Evolutionary conservation across 2,329 filamentous ascomycete species (phyloP), one percentile per base, ranked within the genome.

Genomic region (Mycosphaerella arachidis): DNA sequence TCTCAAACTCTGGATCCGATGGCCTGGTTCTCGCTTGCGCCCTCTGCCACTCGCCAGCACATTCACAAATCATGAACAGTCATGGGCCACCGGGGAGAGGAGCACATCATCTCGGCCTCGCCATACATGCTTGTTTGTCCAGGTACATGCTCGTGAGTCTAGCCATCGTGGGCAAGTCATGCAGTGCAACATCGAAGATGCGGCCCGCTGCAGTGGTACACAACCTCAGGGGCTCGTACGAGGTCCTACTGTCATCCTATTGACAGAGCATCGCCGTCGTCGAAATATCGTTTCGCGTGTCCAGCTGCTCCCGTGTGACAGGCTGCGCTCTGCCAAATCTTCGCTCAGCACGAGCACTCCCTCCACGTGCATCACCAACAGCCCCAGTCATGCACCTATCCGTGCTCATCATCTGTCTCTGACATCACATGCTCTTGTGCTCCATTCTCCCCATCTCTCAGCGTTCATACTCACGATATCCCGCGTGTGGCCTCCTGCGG

Each of bases 401-500:
- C 50, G 50, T 18, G 18, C 27, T 5, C 27, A 10, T 52, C 50
- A 35, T 35, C 30, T 31, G 27, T 50, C 20, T 29, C 13, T 20
- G 8, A 16, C 46, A 35, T 52, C 50, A 52, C 50, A 20, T 52
- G 50, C 50, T 52, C 50, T 52, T 35, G 50, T 52, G 30, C 50
- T 52, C n/a, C 30, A 33, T 33, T 33, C 50, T 35, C 8, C 8
- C 29, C n/a, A 12, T 31, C 20, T 48, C 18, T 12, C 29, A 12
- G 24, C 20, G 18, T 54, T 43, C 35, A 27, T 3, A 6, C 31
- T 31, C 46, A 27, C 24, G 10, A 12, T 60, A 63, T 63, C 63
- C 63, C 63, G 60, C 63, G 63, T 57, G 54, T 45, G 59, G 50
- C 35, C 33, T 55, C 45, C 52, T 45, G 12, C 24, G 45, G n/a